Conservation (phyloP, 2,329 filamentous ascomycete genomes). For the Bipolaris gigantea region DNA sequence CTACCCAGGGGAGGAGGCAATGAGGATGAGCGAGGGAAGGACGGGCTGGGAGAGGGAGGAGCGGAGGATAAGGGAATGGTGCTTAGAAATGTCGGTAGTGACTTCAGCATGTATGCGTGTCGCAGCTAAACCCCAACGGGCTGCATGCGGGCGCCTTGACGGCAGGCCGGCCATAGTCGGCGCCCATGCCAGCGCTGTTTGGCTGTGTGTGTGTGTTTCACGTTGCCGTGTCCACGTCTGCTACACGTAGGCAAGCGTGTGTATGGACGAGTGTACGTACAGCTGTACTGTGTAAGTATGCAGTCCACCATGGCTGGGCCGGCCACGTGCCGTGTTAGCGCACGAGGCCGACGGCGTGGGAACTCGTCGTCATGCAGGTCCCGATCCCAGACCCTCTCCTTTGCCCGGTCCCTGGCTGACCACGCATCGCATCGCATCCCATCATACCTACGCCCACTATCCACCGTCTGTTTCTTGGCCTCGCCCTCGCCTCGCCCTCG, state of each 20-base stretch:
- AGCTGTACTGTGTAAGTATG: too few species aligned
- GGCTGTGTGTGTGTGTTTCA: too few species aligned
- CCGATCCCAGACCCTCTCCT: conserved; percentile 16
- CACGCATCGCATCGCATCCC: too few species aligned
- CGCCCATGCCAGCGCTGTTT: background rate
- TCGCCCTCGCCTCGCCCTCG: too few species aligned
- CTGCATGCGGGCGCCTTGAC: background rate
- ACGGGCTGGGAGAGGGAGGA: conserved; percentile 12
- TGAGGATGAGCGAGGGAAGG: background rate
- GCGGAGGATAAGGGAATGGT: conserved; percentile 27
- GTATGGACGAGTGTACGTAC: too few species aligned
- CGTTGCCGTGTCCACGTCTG: background rate
- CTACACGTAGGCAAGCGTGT: background rate
- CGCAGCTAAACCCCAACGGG: conserved; percentile 14
- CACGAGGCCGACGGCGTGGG: conserved; percentile 9
- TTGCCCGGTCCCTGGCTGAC: conserved; percentile 1
- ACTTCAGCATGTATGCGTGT: conserved; percentile 19
- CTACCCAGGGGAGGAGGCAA: conserved; percentile 2
- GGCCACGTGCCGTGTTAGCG: conserved; percentile 2
- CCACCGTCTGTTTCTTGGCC: too few species aligned
- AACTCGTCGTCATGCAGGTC: conserved; percentile 17
- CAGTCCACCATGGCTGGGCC: background rate
- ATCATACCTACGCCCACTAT: too few species aligned
- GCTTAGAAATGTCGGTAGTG: conserved; percentile 33
- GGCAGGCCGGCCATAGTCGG: background rate